These are phyloP conservation scores for Penicillium janthinellum DNA, from an alignment of 2,329 filamentous ascomycete species.

Conservation along the genomic window DNA sequence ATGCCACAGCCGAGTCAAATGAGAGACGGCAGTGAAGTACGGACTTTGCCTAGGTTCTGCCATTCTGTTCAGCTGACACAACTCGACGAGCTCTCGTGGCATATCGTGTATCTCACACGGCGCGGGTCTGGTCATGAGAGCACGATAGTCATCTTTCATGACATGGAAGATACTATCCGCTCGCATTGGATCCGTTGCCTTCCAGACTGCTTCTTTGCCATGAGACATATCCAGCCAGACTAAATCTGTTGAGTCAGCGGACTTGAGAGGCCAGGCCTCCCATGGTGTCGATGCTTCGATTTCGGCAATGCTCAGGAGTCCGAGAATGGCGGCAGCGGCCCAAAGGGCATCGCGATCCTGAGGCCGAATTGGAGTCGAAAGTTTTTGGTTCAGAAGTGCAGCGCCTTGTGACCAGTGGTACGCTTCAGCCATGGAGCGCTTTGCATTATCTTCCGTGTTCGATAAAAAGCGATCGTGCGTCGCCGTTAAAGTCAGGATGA, in stretches of 20 bases:
- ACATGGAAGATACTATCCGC: slow-evolving; percentile 49
- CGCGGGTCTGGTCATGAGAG: slow-evolving; percentile 1
- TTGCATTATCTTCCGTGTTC: slow-evolving; percentile 4
- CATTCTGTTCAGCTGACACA: slow-evolving; percentile 9
- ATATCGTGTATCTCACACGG: slow-evolving; percentile 7
- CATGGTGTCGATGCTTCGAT: slow-evolving; percentile 33
- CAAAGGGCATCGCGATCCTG: slow-evolving; percentile 23
- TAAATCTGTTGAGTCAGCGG: slow-evolving; percentile 49
- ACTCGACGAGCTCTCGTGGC: slow-evolving; percentile 7
- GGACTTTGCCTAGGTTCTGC: slow-evolving; percentile 6
- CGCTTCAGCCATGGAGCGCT: slow-evolving; percentile 10
- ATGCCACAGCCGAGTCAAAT: slow-evolving; percentile 6
- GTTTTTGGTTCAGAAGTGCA: slow-evolving; percentile 14
- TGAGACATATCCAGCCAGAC: slow-evolving; percentile 60
- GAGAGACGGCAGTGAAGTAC: slow-evolving; percentile 16
- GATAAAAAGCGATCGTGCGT: slow-evolving; percentile 55
- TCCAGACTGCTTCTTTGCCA: slow-evolving; percentile 58
- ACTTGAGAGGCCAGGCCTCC: slow-evolving; percentile 59
- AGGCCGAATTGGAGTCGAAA: slow-evolving; percentile 12
- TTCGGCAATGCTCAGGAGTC: slow-evolving; percentile 15
- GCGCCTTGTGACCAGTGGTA: slow-evolving; percentile 16
- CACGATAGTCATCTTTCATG: slow-evolving; percentile 28
- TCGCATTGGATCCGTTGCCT: slow-evolving; percentile 50
- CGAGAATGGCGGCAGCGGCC: slow-evolving; percentile 21
- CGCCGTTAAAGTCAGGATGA: slow-evolving; percentile 55